phyloP scores from a whole-genome alignment of 495 filamentous ascomycete genomes.

The Neurospora sp. region DNA sequence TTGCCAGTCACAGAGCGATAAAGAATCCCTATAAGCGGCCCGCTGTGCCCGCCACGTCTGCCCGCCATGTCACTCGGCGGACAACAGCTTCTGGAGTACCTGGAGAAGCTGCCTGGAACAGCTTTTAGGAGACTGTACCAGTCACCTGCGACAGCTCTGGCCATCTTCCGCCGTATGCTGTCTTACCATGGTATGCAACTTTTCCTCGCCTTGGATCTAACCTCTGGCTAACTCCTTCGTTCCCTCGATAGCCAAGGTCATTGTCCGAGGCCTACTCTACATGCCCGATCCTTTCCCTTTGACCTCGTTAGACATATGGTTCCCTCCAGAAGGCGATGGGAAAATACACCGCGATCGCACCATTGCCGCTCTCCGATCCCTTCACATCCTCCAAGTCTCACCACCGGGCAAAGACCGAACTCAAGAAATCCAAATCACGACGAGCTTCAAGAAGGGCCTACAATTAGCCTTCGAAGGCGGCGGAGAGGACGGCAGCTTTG shows the following conservation, averaged over 20 bases:
- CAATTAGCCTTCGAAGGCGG: slow-evolving; percentile 79
- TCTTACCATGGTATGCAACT: slow-evolving; percentile 64
- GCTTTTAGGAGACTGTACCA: slow-evolving; percentile 84
- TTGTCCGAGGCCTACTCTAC: slow-evolving; percentile 91
- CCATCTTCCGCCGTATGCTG: slow-evolving; percentile 95
- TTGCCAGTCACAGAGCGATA: background rate
- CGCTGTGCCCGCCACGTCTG: background rate
- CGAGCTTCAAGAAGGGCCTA: slow-evolving; percentile 65
- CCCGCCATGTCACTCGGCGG: slow-evolving; percentile 20
- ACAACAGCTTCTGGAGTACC: slow-evolving; percentile 62
- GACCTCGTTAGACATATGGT: slow-evolving; percentile 72
- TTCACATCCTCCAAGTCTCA: slow-evolving; percentile 65
- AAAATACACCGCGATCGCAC: slow-evolving; percentile 72
- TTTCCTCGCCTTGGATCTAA: background rate
- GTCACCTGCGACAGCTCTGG: slow-evolving; percentile 88
- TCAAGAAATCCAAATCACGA: slow-evolving; percentile 58
- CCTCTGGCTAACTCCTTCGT: slow-evolving; percentile 7
- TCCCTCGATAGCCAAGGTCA: slow-evolving; percentile 62
- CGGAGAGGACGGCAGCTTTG: slow-evolving; percentile 78
- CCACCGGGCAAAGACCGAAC: slow-evolving; percentile 46
- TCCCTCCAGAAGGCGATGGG: slow-evolving; percentile 51
- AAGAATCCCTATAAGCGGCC: background rate
- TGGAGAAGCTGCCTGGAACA: slow-evolving; percentile 81
- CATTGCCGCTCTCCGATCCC: slow-evolving; percentile 63
- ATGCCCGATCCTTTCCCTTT: slow-evolving; percentile 65